These are phyloP conservation scores for Pseudovirgaria hyperparasitica DNA, from an alignment of 2,329 filamentous ascomycete species.

Conservation along the genomic window DNA sequence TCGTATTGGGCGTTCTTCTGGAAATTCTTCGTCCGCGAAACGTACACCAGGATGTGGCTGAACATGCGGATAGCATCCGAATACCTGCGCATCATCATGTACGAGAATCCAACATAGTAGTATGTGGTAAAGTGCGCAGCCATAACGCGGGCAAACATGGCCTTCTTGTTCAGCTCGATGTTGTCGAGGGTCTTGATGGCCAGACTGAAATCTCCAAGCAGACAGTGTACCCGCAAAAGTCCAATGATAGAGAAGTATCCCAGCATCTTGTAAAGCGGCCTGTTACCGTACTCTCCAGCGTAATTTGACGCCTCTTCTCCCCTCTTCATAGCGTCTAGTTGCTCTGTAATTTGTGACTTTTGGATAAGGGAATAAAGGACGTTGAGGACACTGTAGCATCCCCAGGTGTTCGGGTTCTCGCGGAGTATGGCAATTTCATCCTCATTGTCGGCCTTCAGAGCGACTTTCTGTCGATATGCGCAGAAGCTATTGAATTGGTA, in stretches of 20 bases:
- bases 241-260: constrained; percentile 99
- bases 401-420: constrained; percentile 98
- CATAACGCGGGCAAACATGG: constrained; percentile 99
- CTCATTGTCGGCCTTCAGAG: constrained; percentile 69
- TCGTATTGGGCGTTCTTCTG: constrained; percentile 98
- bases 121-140: constrained; percentile 98
- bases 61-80: constrained; percentile 99
- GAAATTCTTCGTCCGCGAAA: constrained; percentile 99
- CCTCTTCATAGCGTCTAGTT: constrained; percentile 86
- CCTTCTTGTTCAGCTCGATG: constrained; percentile 99
- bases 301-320: constrained; percentile 80
- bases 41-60: constrained; percentile 98
- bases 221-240: constrained; percentile 85
- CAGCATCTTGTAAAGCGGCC: constrained; percentile 93
- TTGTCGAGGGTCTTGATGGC: constrained; percentile 98
- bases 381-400: constrained; percentile 98
- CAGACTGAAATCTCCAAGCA: constrained; percentile 94
- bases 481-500: constrained; percentile 99
- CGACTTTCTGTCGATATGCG: constrained; percentile 86
- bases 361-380: constrained; percentile 99
- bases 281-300: constrained; percentile 87
- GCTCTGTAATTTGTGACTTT: constrained; percentile 94
- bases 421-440: constrained; percentile 85
- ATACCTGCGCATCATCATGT: constrained; percentile 99
- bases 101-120: constrained; percentile 99